phyloP scores from a whole-genome alignment of 352 stramenopile genomes.

The Phytopythium boreale region DNA sequence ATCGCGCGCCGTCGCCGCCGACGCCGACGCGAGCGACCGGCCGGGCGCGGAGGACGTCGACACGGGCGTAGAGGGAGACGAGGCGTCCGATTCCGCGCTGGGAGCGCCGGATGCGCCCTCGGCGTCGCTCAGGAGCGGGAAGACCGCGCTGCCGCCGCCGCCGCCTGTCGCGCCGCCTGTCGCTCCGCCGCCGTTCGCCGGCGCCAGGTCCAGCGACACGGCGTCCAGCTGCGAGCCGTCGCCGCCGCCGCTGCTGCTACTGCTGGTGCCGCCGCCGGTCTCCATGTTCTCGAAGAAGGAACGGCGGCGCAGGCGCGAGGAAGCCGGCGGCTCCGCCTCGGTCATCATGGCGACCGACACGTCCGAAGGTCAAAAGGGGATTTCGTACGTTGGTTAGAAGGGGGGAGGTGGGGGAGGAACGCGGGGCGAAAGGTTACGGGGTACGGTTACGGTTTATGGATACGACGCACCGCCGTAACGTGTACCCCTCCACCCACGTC shows the following conservation, averaged over 20 bases:
- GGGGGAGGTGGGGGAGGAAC: not conserved
- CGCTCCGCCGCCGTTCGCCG: not conserved
- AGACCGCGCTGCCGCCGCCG: conserved; percentile 11
- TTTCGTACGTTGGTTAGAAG: not conserved
- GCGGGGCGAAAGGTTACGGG: too few relatives aligned
- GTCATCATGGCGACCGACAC: conserved; percentile 33
- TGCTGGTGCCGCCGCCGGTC: conserved; percentile 17
- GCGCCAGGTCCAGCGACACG: conserved; percentile 25
- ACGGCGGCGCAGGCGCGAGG: conserved; percentile 55
- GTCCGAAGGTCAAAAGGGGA: not conserved
- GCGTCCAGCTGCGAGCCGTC: conserved; percentile 14
- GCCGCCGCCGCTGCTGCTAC: conserved; percentile 8
- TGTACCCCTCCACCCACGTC: too few relatives aligned
- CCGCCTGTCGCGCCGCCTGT: conserved; percentile 6
- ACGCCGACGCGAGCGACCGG: not conserved
- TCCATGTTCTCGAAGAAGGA: conserved; percentile 74
- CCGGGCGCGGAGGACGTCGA: too few relatives aligned
- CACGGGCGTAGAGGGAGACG: too few relatives aligned
- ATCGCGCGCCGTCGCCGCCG: conserved; percentile 3
- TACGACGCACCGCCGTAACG: too few relatives aligned
- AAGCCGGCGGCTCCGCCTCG: conserved; percentile 41
- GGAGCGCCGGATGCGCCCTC: not conserved
- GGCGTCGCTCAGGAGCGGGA: not conserved
- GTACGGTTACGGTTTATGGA: too few relatives aligned
- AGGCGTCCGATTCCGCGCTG: too few relatives aligned